Base-by-base conservation (phyloP, 2,329 filamentous ascomycete genomes). In the Calonectria leucothoes region DNA sequence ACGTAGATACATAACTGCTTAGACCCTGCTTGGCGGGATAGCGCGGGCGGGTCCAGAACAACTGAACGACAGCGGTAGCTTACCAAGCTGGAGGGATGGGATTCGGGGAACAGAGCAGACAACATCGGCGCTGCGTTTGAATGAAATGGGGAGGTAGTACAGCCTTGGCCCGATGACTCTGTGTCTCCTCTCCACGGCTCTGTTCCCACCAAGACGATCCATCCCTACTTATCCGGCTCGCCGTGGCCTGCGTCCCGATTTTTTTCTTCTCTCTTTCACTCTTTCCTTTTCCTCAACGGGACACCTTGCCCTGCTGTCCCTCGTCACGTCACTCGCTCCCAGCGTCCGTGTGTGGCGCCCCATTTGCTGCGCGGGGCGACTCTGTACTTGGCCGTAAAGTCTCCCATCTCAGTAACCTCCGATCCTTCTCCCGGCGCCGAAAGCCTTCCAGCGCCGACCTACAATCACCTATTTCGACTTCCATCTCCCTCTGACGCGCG, bases 401-500 rank as follows among this genome's bases (percentile, higher is more conserved):
- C 45, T 71, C 48, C 64, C 35, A 42, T 23, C 35, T 42, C 29
- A 35, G 31, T 23, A 66, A 48, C 33, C 67, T 75, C 74, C 76
- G 69, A 75, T 75, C 74, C 63, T 78, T 79, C 75, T 77, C 67
- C 74, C 77, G 76, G 33, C 71, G 70, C 79, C 78, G 71, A 77
- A 76, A 29, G 35, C 65, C 70, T 80, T 80, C 78, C 73, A 80
- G 69, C 55, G 39, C 33, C 55, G 45, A 39, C 45, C 45, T 52
- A 51, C 37, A 68, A 31, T 64, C 37, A 33, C 29, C 29, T 64
- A 64, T 29, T 11, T 52, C 17, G 29, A 17, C 39, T 20, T 64
- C 59, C 20, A 31, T 31, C 49, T 27, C 39, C 17, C 37, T 64
- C 20, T 31, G 8, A 10, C 27, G 29, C 39, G 23, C 59, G 20